A percentile compares a stretch with the other conserved stretches of the same genome.
Evolutionary conservation across 2,329 filamentous ascomycete genomes (phyloP).

Genomic region (Colletotrichum liaoningense): DNA sequence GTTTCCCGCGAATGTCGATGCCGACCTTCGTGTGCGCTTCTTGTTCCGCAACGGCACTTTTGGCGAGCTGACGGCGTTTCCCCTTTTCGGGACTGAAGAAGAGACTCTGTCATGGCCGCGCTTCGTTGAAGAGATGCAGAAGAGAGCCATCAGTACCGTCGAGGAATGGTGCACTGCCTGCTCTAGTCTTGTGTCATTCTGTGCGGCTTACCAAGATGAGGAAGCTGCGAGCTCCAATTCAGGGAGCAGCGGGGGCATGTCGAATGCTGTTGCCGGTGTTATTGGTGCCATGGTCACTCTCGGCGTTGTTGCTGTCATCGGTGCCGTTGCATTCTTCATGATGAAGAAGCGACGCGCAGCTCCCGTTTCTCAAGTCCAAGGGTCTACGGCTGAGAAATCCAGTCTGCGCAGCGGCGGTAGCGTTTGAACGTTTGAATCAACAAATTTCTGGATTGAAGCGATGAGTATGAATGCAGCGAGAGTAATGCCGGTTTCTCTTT

Average conservation of each 20-base stretch:
- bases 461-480: too few relatives aligned
- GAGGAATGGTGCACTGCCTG: conserved; percentile 46
- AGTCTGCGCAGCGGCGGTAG: conserved; percentile 7
- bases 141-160: conserved; percentile 43
- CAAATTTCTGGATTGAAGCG: too few relatives aligned
- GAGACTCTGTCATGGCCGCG: conserved; percentile 43
- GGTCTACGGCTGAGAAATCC: neutral
- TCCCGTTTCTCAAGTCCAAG: neutral
- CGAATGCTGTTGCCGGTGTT: conserved; percentile 47
- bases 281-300: conserved; percentile 48
- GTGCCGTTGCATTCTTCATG: conserved; percentile 15
- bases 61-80: conserved; percentile 42
- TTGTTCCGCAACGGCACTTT: conserved; percentile 49
- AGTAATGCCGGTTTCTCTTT: neutral
- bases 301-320: conserved; percentile 39
- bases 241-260: conserved; percentile 40
- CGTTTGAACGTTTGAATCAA: neutral
- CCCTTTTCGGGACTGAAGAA: conserved; percentile 45
- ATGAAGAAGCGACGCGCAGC: conserved; percentile 13
- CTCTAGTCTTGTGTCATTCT: conserved; percentile 43
- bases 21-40: conserved; percentile 46
- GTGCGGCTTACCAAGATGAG: conserved; percentile 44
- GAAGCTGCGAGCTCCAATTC: conserved; percentile 9
- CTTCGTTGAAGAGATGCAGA: conserved; percentile 44
- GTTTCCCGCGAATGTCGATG: conserved; percentile 42